Evolutionary conservation across 2,329 filamentous ascomycete species (phyloP), one percentile per base, ranked within the genome.

Genomic region (Cryoendolithus antarcticus): DNA sequence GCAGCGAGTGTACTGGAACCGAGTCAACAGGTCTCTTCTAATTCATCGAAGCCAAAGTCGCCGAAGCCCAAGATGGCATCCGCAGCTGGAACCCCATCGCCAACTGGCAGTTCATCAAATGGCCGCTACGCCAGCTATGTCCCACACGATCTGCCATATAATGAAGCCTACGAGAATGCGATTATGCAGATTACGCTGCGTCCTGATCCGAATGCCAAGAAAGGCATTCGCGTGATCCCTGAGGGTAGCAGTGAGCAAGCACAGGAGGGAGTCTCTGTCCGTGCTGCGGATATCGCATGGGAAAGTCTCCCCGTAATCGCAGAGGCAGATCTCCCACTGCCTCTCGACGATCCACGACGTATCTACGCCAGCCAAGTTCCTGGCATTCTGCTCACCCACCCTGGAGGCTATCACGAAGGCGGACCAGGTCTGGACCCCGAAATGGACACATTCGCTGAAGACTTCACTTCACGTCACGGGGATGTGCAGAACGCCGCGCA

Each of bases 331-430:
- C 57, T 69, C 4, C 66, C 66, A 10, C 53, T 70, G 5, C 56
- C 63, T 6, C 51, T 69, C 8, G 46, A 56, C 34, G 66, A 67
- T 13, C 48, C 59, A 1, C 59, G 65, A 2, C 62, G 66, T 24
- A 62, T 58, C 9, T 62, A 63, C 51, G 47, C 59, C 30, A 62
- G 58, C 19, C 56, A 60, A 6, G 53, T 69, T n/a, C 60, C 64
- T 0, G 65, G 64, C 24, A 43, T 70, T 9, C 54, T 55, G 28
- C 59, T 69, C 38, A 70, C 66, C 0, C 66, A 69, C 44, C 55
- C 56, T 2, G 59, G 61, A 7, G 66, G 66, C n/a, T 66, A 64
- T 33, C 53, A 66, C 21, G 65, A 67, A 33, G 66, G 66, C n/a
- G 66, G 66, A 1, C 64, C 63, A 1, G 63, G 63, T 1, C 58